phyloP scores from a whole-genome alignment of 768 basidiomycete species.

The Leccinum imitatum region DNA sequence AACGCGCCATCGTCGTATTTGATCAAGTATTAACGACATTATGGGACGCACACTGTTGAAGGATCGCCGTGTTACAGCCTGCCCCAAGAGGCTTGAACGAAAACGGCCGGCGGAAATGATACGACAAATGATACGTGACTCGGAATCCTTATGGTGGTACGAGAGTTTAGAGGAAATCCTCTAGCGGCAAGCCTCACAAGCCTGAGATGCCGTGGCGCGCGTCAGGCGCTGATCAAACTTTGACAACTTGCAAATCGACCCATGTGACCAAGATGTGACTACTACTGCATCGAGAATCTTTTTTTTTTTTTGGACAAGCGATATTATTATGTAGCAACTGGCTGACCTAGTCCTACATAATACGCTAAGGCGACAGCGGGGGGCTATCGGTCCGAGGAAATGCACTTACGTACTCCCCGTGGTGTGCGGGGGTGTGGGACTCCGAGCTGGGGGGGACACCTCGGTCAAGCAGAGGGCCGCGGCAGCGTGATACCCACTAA shows the following conservation, averaged over 20 bases:
- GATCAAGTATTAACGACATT: not conserved
- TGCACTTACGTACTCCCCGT: too few relatives aligned
- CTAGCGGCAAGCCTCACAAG: too few relatives aligned
- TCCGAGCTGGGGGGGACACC: not conserved
- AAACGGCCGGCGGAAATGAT: not conserved
- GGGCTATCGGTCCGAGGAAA: too few relatives aligned
- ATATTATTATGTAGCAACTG: too few relatives aligned
- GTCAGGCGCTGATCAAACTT: not conserved
- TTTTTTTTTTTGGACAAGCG: too few relatives aligned
- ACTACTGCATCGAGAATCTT: too few relatives aligned
- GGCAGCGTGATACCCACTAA: not conserved
- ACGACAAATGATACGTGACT: not conserved
- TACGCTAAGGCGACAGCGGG: too few relatives aligned
- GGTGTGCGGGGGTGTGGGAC: not conserved
- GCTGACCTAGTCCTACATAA: too few relatives aligned
- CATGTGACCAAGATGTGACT: not conserved
- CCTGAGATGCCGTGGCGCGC: too few relatives aligned
- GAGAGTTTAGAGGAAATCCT: too few relatives aligned
- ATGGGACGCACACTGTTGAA: too few relatives aligned
- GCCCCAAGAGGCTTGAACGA: not conserved
- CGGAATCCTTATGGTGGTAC: not conserved
- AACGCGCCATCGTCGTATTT: not conserved
- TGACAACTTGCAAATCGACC: not conserved
- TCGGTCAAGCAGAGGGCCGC: not conserved
- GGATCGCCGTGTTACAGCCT: too few relatives aligned